Evolutionary conservation across 2,329 filamentous ascomycete species (phyloP).

Genomic region (Zopfia rhizophila): DNA sequence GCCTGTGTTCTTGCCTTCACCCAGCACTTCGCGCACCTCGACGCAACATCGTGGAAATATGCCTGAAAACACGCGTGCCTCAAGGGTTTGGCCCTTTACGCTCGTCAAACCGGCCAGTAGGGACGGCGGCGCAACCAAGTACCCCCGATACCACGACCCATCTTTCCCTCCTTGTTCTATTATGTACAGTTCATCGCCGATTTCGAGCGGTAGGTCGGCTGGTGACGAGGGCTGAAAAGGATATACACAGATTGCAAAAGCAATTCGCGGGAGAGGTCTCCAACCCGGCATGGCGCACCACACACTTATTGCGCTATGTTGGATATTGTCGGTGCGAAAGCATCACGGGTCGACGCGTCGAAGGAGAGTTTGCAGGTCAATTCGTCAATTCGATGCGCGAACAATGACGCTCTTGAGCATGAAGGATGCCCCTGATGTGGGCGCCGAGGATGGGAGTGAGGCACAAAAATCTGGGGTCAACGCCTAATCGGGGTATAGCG

Average conservation of each 20-base stretch:
- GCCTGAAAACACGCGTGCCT: slow-evolving; percentile 97
- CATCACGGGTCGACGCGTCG: slow-evolving; percentile 41
- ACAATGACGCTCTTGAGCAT: too few relatives aligned
- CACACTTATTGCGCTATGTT: slow-evolving; percentile 36
- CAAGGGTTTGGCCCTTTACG: slow-evolving; percentile 89
- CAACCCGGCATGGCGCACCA: slow-evolving; percentile 67
- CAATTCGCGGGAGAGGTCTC: slow-evolving; percentile 95
- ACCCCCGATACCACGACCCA: slow-evolving; percentile 93
- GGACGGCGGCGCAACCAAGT: slow-evolving; percentile 93
- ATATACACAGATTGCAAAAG: slow-evolving; percentile 95
- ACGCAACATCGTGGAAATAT: slow-evolving; percentile 97
- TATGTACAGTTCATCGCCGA: slow-evolving; percentile 98
- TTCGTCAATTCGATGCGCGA: too few relatives aligned
- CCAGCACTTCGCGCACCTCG: slow-evolving; percentile 91
- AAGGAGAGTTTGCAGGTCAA: not conserved
- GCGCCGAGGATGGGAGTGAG: too few relatives aligned
- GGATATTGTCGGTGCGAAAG: slow-evolving; percentile 35
- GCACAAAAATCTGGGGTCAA: too few relatives aligned
- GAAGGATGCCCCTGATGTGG: too few relatives aligned
- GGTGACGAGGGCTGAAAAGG: slow-evolving; percentile 88
- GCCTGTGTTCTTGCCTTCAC: slow-evolving; percentile 58
- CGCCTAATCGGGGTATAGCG: too few relatives aligned
- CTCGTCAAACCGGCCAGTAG: slow-evolving; percentile 91
- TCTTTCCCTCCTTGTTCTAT: slow-evolving; percentile 91
- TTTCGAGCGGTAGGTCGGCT: slow-evolving; percentile 93